A percentile compares a stretch with the other conserved stretches of the same genome.
These are phyloP conservation scores for Cucumis cinereus DNA, from an alignment of 306 rosid species.

Conservation along the genomic window DNA sequence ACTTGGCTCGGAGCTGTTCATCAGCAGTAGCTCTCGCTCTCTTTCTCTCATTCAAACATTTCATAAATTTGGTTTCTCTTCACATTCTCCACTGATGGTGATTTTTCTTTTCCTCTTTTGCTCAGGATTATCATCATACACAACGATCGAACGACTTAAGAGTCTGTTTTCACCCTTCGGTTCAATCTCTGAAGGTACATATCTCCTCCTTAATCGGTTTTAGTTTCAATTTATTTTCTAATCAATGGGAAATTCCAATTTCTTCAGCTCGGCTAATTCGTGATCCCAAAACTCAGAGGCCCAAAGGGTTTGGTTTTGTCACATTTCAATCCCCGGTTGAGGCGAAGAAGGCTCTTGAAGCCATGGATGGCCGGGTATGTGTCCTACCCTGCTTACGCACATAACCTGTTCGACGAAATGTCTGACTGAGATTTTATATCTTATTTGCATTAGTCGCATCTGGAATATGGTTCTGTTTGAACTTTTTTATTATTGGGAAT, in stretches of 20 bases:
- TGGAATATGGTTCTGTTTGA: background rate
- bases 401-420: background rate
- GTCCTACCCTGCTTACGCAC: background rate
- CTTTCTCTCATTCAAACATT: background rate
- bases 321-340: conserved; percentile 38
- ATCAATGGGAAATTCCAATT: background rate
- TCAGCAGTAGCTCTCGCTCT: conserved; percentile 35
- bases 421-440: background rate
- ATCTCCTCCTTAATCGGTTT: background rate
- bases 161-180: conserved; percentile 59
- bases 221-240: background rate
- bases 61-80: background rate
- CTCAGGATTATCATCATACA: conserved; percentile 54
- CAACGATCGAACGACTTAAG: conserved; percentile 29
- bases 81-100: background rate
- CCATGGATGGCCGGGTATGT: conserved; percentile 78
- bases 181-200: conserved; percentile 34
- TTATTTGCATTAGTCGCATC: background rate
- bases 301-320: conserved; percentile 87
- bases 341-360: conserved; percentile 54
- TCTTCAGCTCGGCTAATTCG: conserved; percentile 32
- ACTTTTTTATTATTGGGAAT: background rate
- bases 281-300: conserved; percentile 44
- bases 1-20: conserved; percentile 34
- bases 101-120: background rate